Base-by-base conservation (phyloP, 108 stramenopile species). In the Nitzschia palea region DNA sequence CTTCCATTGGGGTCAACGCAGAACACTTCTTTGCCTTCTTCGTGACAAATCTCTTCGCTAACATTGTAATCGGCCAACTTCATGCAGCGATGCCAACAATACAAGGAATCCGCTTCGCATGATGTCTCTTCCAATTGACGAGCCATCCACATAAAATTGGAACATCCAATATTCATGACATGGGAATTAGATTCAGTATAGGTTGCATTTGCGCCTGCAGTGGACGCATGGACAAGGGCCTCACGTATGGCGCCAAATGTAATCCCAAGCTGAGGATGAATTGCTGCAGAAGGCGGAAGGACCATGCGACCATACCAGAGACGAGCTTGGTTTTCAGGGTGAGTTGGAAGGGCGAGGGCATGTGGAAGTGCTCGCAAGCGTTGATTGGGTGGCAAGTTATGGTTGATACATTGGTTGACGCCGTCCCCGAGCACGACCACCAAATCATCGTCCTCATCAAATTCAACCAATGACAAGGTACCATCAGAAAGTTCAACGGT, bases 301-400 rank as follows among this genome's bases (percentile, higher is more conserved):
- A 87, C 84, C 93, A 94, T 94, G 33, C 88, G 82, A 1, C 93
- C 93, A 62, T 88, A 91, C 93, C 93, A 94, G 23, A 88, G 75
- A 15, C 93, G 86, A 51, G 74, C 58, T 1, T 51, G 55, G 35
- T 60, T 37, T 9, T 27, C 47, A 35, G 37, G 33, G 28, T 23
- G 15, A 9, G 18, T 20, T 20, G 78, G 64, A 73, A 83, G 70
- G 36, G 30, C 3, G 25, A 85, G 18, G 9, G 85, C 83, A 67
- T 91, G 90, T 26, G 93, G 93, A 33, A 82, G 63, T 18, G 88
- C 88, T 31, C 83, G 82, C 1, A 94, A 81, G 3, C 8, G 14
- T 4, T 30, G 26, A 10, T 62, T 55, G 32, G 62, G 37, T 17
- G 59, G 50, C 51, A 84, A 85, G 44, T 83, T 66, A 58, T 58